Conservation (phyloP, 192 early-diverging fungal genomes). For the Phycomyces nitens region DNA sequence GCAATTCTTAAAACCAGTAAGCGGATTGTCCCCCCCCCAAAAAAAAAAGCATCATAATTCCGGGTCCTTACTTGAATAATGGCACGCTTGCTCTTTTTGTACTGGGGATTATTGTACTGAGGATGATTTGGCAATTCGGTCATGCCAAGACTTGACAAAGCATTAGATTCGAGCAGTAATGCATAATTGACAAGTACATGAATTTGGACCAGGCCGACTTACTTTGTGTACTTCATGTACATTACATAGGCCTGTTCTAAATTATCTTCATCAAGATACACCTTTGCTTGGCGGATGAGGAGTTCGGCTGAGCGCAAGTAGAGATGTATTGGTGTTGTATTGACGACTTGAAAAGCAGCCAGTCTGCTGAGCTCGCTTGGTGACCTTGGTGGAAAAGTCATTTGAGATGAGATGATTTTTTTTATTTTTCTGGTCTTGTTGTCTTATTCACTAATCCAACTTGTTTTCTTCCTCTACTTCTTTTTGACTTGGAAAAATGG, state of each 20-base stretch:
- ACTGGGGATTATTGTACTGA: constrained; percentile 45
- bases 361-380: constrained; percentile 31
- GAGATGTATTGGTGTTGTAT: constrained; percentile 38
- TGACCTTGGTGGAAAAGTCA: constrained; percentile 16
- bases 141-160: constrained; percentile 48
- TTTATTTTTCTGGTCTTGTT: no score
- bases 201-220: constrained; percentile 3
- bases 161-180: background rate
- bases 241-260: constrained; percentile 65
- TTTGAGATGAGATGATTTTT: no score
- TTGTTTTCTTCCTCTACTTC: no score
- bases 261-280: constrained; percentile 65
- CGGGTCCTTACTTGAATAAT: constrained; percentile 32
- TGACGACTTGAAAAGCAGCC: constrained; percentile 27
- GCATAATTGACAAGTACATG: background rate
- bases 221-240: constrained; percentile 64
- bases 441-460: no score
- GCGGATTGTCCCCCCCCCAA: constrained; percentile 10
- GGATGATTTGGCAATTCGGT: constrained; percentile 56
- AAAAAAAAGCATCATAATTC: background rate
- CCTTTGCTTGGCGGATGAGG: constrained; percentile 45
- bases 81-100: constrained; percentile 28
- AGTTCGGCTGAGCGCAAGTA: constrained; percentile 48
- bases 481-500: no score
- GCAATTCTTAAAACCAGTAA: constrained; percentile 41